Evolutionary conservation across 108 stramenopile species (phyloP), one percentile per base, ranked within the genome.

Genomic region (Seminavis robusta): DNA sequence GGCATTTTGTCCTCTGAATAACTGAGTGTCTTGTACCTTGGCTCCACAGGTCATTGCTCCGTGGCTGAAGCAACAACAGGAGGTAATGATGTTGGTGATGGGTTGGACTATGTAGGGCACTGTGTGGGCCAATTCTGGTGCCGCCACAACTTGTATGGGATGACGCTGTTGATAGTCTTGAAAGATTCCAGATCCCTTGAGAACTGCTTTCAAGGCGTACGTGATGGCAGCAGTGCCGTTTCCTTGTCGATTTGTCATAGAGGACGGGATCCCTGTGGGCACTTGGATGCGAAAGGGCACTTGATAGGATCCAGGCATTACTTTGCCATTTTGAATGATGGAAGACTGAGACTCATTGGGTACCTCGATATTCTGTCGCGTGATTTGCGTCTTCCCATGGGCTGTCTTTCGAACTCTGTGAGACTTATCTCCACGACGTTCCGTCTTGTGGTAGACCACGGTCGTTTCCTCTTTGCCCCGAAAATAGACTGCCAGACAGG

Each of bases 41-140:
- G 21, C 48, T n/a, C 28, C 48, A 15, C 21, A 24, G 4, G 48
- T 23, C 6, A 50, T 26, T 16, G 21, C 27, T 27, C 48, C 48
- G n/a, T 50, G 6, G 24, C 27, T 31, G 48, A 50, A 50, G 48
- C 48, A 50, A 31, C 48, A 50, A 26, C 48, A 50, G 16, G 27
- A 11, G 9, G 21, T 50, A 6, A 50, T 24, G 24, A 15, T 15
- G 6, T 50, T 24, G 16, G 21, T 27, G 7, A 50, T 26, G 7
- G 48, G 48, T n/a, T 17, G 4, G 8, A n/a, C 48, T 5, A 30
- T 15, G 24, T 50, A 24, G 16, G 48, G 48, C 36, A 11, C 13
- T 4, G 29, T 23, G 4, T 17, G 28, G 16, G 48, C 24, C 6
- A 30, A n/a, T 8, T 5, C 29, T 4, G 48, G 48, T 26, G 21